A percentile compares a stretch with the other conserved stretches of the same genome.
Evolutionary conservation across 2,329 filamentous ascomycete genomes (phyloP).

Genomic region (Trichoderma afroharzianum): DNA sequence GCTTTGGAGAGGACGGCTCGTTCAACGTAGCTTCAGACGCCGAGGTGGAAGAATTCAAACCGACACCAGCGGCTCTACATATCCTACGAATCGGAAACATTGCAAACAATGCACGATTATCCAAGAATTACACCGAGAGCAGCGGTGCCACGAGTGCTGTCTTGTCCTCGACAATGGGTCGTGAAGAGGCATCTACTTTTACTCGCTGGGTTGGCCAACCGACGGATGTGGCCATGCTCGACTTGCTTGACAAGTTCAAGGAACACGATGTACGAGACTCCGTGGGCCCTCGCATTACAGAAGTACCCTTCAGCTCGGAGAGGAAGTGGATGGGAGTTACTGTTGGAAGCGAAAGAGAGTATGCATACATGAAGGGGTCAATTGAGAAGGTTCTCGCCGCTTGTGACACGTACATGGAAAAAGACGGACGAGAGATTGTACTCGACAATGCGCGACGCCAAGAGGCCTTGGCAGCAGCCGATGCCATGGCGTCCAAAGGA

Average conservation of each 20-base stretch:
- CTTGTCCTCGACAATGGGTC: slow-evolving; percentile 75
- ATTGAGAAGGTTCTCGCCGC: slow-evolving; percentile 80
- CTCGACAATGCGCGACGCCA: slow-evolving; percentile 72
- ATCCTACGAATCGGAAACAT: slow-evolving; percentile 93
- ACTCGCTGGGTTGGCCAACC: slow-evolving; percentile 96
- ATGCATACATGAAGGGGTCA: slow-evolving; percentile 93
- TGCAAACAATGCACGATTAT: slow-evolving; percentile 86
- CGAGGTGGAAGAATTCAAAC: slow-evolving; percentile 52
- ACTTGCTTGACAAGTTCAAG: slow-evolving; percentile 83
- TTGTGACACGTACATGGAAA: slow-evolving; percentile 87
- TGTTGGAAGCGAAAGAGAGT: slow-evolving; percentile 69
- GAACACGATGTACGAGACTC: slow-evolving; percentile 89
- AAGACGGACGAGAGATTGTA: slow-evolving; percentile 80
- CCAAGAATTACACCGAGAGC: slow-evolving; percentile 66
- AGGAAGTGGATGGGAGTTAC: slow-evolving; percentile 99
- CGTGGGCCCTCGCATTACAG: slow-evolving; percentile 74
- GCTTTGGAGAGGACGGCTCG: slow-evolving; percentile 64
- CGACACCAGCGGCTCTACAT: slow-evolving; percentile 70
- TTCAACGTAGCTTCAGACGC: slow-evolving; percentile 54
- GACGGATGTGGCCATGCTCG: slow-evolving; percentile 94
- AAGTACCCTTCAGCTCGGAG: slow-evolving; percentile 95
- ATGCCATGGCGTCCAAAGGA: slow-evolving; percentile 83
- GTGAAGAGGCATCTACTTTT: slow-evolving; percentile 56
- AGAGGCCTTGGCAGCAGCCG: slow-evolving; percentile 74
- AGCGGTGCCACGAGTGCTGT: slow-evolving; percentile 68